Conservation (phyloP, 495 filamentous ascomycete species). For the Aspergillus bridgeri region DNA sequence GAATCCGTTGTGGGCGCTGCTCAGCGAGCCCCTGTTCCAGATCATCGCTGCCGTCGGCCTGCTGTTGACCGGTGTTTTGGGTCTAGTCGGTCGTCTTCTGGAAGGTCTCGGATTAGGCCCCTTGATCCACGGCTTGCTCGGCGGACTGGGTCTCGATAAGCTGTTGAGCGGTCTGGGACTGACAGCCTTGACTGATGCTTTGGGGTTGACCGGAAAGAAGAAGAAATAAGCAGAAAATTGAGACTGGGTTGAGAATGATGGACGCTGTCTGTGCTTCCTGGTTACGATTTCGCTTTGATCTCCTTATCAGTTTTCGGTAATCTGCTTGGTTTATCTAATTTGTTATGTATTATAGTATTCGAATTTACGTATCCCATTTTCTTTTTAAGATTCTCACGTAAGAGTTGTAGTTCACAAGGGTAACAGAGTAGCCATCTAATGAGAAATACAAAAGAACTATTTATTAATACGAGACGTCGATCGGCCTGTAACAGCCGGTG, state of each 20-base stretch:
- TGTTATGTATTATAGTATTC: background rate
- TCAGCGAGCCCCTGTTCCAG: constrained; percentile 84
- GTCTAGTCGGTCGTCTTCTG: constrained; percentile 74
- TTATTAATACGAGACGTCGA: too few species aligned
- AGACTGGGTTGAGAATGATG: background rate
- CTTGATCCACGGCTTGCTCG: constrained; percentile 72
- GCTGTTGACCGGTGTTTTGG: constrained; percentile 76
- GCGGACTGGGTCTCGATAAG: constrained; percentile 75
- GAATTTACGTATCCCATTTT: too few species aligned
- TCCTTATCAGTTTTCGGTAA: background rate
- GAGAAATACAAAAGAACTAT: too few species aligned
- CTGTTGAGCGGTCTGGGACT: constrained; percentile 72
- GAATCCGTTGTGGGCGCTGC: constrained; percentile 79
- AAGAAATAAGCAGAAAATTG: constrained; percentile 7
- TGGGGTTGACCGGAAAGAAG: constrained; percentile 42
- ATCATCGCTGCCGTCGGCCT: constrained; percentile 89
- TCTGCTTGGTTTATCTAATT: background rate
- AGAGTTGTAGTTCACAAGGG: too few species aligned
- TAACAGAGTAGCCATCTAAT: too few species aligned
- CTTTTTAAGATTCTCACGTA: too few species aligned
- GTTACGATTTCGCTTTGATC: background rate
- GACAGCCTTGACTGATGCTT: constrained; percentile 52
- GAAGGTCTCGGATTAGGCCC: constrained; percentile 83
- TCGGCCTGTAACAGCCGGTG: too few species aligned
- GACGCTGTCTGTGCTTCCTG: background rate